Base-by-base conservation (phyloP, 495 filamentous ascomycete species). In the Melanomma pulvis-pyrius region DNA sequence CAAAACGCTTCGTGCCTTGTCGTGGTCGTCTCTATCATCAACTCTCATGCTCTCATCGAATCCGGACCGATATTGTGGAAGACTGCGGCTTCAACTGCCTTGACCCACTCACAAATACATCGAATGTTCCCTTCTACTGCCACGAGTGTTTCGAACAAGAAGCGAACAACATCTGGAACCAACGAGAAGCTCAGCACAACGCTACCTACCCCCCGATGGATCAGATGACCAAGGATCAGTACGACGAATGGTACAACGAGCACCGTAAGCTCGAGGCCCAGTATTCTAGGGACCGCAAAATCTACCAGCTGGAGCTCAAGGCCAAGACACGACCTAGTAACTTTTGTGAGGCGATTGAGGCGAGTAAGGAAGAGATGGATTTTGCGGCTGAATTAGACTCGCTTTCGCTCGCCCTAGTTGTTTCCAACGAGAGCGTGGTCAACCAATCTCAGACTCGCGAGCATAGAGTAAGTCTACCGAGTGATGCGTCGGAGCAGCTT, bases 21-120 rank as follows among this genome's bases (percentile, higher is more conserved):
- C 52, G 50, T 28, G 59, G 59, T 9, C 63, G 61, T 9, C 55
- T 71, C 12, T 67, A 67, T 19, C 68, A 71, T 24, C 68, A 67
- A 44, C 59, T 71, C n/a, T 25, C 39, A 4, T 67, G 68, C 32
- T 59, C 55, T 4, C 68, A 71, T 32, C 59, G 63, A 7, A 52
- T 71, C 36, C 68, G 68, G 21, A 71, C 68, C 1, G 59, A 71
- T 48, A 1, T 67, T 7, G 68, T 71, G 5, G 68, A 71, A 28
- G 63, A 71, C 24, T 67, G 68, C 39, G 63, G 63, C 8, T 36
- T 53, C 15, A 71, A 67, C 36, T 71, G 68, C 30, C 46, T 71
- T 7, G 68, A 71, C 7, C 44, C 63, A 2, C 30, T 44, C 2
- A 28, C 25, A 15, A 26, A n/a, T 13, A 11, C 32, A 0, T 51